phyloP scores from a whole-genome alignment of 345 rosid species.

The Corymbia maculata region DNA sequence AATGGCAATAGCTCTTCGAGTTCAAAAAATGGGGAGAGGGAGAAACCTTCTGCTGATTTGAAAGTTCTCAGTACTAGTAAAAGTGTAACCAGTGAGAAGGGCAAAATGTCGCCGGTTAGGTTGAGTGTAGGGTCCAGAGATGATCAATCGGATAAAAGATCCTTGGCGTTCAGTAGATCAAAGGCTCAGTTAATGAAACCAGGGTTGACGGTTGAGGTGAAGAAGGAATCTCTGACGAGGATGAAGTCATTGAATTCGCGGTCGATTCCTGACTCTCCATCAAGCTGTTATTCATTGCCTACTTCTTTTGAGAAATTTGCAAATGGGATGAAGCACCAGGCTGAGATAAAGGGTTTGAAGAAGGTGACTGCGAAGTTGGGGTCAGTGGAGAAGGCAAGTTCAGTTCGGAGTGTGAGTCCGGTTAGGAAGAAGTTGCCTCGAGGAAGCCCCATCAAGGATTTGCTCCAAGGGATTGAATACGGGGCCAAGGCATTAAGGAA shows the following conservation, averaged over 20 bases:
- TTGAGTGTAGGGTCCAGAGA: conserved; percentile 42
- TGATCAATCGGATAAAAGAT: conserved; percentile 31
- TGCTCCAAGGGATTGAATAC: conserved; percentile 65
- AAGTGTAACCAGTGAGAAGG: conserved; percentile 34
- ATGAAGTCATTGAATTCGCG: conserved; percentile 53
- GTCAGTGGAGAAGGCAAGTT: conserved; percentile 33
- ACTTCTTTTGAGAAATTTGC: conserved; percentile 79
- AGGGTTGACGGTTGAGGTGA: conserved; percentile 33
- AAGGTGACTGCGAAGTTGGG: conserved; percentile 44
- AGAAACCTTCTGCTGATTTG: conserved; percentile 17
- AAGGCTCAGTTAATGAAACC: conserved; percentile 45
- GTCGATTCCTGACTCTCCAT: conserved; percentile 82
- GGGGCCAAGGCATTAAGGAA: conserved; percentile 95
- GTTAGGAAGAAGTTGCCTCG: conserved; percentile 41
- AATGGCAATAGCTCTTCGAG: conserved; percentile 26
- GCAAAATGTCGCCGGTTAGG: conserved; percentile 30
- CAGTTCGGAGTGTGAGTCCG: conserved; percentile 42
- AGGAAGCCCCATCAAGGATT: conserved; percentile 25
- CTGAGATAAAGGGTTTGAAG: conserved; percentile 45
- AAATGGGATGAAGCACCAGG: conserved; percentile 66
- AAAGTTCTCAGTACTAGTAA: not conserved
- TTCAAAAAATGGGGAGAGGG: conserved; percentile 39
- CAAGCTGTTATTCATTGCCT: conserved; percentile 85
- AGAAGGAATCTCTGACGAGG: conserved; percentile 45
- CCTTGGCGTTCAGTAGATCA: conserved; percentile 25